Conservation (phyloP, 1,284 basidiomycete genomes). For the Cerioporus squamosus region DNA sequence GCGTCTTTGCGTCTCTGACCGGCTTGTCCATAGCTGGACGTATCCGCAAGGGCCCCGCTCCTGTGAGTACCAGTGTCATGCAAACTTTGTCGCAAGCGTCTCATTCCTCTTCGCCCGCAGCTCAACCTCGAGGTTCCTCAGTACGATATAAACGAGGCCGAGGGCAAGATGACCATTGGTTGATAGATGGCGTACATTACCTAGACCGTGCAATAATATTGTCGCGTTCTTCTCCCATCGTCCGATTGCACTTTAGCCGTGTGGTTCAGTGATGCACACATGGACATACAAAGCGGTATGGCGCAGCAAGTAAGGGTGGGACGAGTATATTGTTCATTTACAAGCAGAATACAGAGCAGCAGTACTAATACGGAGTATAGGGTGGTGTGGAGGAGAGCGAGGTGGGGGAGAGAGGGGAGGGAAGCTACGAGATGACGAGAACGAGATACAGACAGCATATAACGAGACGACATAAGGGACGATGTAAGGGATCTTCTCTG, state of each 20-base stretch:
- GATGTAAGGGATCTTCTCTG: neutral
- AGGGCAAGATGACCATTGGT: slow-evolving; percentile 91
- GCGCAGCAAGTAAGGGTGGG: neutral
- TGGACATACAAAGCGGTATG: neutral
- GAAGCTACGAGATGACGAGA: neutral
- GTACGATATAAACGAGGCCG: slow-evolving; percentile 87
- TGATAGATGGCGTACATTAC: slow-evolving; percentile 46
- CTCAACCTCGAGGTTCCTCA: slow-evolving; percentile 94
- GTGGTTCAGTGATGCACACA: neutral
- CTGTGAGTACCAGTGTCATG: slow-evolving; percentile 54
- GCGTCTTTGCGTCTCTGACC: neutral
- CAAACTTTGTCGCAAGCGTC: neutral
- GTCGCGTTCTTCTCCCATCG: neutral
- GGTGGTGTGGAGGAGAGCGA: neutral
- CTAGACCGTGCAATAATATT: slow-evolving; percentile 25
- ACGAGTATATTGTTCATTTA: neutral
- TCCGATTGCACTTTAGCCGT: neutral
- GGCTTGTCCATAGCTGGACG: slow-evolving; percentile 72
- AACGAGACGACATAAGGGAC: neutral
- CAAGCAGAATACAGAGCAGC: neutral
- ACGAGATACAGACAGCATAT: neutral
- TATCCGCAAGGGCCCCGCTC: slow-evolving; percentile 93
- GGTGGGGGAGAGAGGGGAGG: neutral
- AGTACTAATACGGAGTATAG: neutral
- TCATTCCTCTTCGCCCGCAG: slow-evolving; percentile 41